Evolutionary conservation across 1,284 basidiomycete genomes (phyloP), one percentile per base, ranked within the genome.

Genomic region (Trametes hirsuta): DNA sequence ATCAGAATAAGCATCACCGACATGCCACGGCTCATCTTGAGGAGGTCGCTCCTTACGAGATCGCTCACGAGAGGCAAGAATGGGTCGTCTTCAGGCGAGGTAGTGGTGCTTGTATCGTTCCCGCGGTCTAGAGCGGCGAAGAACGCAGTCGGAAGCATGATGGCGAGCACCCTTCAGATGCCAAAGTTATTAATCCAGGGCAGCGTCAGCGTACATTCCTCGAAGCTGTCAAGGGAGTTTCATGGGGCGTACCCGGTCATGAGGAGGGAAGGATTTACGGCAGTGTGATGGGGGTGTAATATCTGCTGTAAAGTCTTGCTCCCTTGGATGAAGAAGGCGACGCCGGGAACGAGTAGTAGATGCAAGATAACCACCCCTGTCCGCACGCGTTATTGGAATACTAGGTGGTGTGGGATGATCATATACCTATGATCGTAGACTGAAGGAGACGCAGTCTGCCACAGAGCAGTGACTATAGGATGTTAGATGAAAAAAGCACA

Each of bases 231-330:
- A 12, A 25, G 9, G 5, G 24, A 8, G 21, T 14, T 12, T 42
- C 2, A 48, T 21, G 24, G 35, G 30, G 65, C 78, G 14, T 59
- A 87, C 87, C 87, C 88, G 61, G 89, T 76, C 0, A 81, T 84
- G 6, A 90, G 77, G 15, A 90, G 73, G 0, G 84, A 81, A 53
- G 86, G 84, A 63, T 89, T 90, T 3, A 89, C 75, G 63, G 88
- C 77, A 0, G 82, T 81, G 11, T 81, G 69, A 62, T 80, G 78
- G 4, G 77, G 77, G 61, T 82, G 76, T 1, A 84, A 71, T 44
- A 79, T 73, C 63, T 84, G 83, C 52, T 82, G 75, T 70, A 74
- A 72, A 8, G 86, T 75, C 14, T 78, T 76, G 30, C 81, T 81
- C 40, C 86, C 86, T 21, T 84, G 84, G 1, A 81, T 79, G 22